A percentile compares a stretch with the other conserved stretches of the same genome.
Evolutionary conservation across 2,329 filamentous ascomycete species (phyloP).

Genomic region (Hansfordia pulvinata): DNA sequence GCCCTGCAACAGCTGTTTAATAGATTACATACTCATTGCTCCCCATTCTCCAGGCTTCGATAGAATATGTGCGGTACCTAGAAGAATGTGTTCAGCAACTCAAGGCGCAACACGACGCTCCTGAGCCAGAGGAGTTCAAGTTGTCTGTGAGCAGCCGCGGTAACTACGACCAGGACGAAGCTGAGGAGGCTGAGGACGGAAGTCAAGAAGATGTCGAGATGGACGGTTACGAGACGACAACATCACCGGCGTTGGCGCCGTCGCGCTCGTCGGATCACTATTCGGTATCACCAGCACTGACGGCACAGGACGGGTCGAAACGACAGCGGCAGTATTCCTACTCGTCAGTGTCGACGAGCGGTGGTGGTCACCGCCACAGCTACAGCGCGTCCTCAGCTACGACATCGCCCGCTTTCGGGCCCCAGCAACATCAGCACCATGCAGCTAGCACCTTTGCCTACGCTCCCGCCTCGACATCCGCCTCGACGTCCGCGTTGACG

Average conservation of each 20-base stretch:
- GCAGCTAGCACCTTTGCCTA: too few relatives aligned
- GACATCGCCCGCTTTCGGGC: conserved; percentile 31
- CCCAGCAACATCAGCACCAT: conserved; percentile 25
- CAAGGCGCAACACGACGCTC: conserved; percentile 41
- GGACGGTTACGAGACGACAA: conserved; percentile 32
- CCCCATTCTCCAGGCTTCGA: conserved; percentile 55
- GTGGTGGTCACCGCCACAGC: conserved; percentile 27
- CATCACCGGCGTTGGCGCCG: conserved; percentile 30
- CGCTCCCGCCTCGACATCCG: conserved; percentile 19
- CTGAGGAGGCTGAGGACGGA: conserved; percentile 23
- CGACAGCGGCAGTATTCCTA: conserved; percentile 35
- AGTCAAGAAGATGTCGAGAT: conserved; percentile 43
- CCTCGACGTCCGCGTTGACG: conserved; percentile 38
- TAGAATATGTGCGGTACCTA: conserved; percentile 90
- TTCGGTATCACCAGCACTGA: conserved; percentile 37
- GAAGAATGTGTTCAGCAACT: conserved; percentile 77
- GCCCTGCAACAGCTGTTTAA: too few relatives aligned
- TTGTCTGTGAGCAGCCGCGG: conserved; percentile 13
- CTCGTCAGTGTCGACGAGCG: conserved; percentile 34
- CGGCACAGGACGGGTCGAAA: conserved; percentile 30
- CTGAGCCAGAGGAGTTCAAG: conserved; percentile 14
- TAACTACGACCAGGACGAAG: conserved; percentile 22
- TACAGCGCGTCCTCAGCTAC: conserved; percentile 20
- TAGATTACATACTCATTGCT: conserved; percentile 2
- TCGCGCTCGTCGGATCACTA: conserved; percentile 22